phyloP scores from a whole-genome alignment of 768 basidiomycete genomes.

The Lactifluus volemus region DNA sequence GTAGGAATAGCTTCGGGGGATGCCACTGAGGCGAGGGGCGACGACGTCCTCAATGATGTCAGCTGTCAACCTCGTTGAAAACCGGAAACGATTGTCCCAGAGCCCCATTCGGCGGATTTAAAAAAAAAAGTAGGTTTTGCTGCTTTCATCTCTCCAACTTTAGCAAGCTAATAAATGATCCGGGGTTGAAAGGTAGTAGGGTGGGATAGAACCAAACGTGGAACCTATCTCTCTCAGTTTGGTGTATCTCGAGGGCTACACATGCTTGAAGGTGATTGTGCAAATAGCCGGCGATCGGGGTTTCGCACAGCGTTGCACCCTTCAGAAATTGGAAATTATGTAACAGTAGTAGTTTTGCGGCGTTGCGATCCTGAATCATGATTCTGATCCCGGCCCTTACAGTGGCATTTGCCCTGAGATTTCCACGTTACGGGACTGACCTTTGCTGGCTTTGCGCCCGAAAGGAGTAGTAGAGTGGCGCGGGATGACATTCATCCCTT shows the following conservation, averaged over 20 bases:
- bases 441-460: background rate
- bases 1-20: background rate
- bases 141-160: background rate
- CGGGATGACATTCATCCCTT: background rate
- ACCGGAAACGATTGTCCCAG: background rate
- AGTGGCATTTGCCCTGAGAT: background rate
- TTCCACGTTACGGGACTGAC: background rate
- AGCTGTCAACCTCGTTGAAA: background rate
- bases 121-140: too few species aligned
- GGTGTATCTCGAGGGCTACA: background rate
- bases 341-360: background rate
- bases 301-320: background rate
- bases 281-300: background rate
- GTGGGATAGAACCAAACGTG: background rate
- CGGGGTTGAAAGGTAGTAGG: background rate
- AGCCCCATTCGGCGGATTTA: too few species aligned
- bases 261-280: background rate
- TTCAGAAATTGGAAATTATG: background rate
- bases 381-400: background rate
- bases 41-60: background rate
- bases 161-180: background rate
- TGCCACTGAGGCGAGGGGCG: background rate
- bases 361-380: conserved; percentile 2
- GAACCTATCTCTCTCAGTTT: background rate
- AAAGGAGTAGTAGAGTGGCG: background rate